Base-by-base conservation (phyloP, 1,284 basidiomycete genomes). In the Heterobasidion parviporum region DNA sequence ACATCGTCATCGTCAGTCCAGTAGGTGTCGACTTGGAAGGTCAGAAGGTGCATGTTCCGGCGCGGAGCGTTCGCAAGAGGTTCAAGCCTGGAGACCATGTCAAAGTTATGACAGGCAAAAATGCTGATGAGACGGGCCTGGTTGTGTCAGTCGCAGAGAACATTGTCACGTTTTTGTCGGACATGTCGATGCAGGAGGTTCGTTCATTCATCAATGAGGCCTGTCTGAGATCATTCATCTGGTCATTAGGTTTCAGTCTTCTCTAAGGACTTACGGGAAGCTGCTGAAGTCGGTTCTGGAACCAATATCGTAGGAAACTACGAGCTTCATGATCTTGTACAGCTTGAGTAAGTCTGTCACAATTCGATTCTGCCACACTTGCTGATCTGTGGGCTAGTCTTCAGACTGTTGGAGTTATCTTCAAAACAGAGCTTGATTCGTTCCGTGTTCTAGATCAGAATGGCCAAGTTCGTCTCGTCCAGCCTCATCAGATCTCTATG, bases 61-160 rank as follows among this genome's bases (percentile, higher is more conserved):
- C 93, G 1, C 78, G 89, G 55, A 91, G 90, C 66, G 93, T 98
- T 3, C 81, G 94, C 62, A 99, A 99, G 74, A 81, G 88, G 50
- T 99, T 99, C 78, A 94, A 93, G 69, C 82, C 94, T 53, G 97
- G 96, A 69, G 96, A 99, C 71, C 97, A 99, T 67, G 92, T 99
- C 74, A 98, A 98, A 75, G 96, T 99, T 57, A 94, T 98, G 83
- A 81, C 87, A 7, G 96, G 96, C 26, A 89, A 95, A 72, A 98
- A 98, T 67, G 82, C 84, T 8, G 93, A 97, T 65, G 94, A 98
- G 72, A 97, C 94, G 6, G 96, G 96, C 76, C 79, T 99, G 64
- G 95, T 99, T 20, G 90, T 99, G 47, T 89, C 93, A 35, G 90
- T 98, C 18, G 79, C 89, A 32, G 89, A 91, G 59, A 94, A 94